phyloP scores from a whole-genome alignment of 1,284 basidiomycete species.

The Tremellales sp. region DNA sequence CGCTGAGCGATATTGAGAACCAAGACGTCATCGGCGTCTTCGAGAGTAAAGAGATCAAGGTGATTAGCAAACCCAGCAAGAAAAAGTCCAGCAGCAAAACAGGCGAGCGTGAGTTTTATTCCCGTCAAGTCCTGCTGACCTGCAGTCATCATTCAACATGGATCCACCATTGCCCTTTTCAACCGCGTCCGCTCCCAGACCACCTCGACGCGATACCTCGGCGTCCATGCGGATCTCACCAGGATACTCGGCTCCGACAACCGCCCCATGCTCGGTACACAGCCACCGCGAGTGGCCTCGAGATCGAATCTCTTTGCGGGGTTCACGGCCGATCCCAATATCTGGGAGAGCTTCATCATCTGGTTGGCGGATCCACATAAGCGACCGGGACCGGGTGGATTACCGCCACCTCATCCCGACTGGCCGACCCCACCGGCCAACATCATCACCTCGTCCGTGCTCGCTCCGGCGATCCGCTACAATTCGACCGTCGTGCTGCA shows the following conservation, averaged over 20 bases:
- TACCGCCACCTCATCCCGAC: slow-evolving; percentile 60
- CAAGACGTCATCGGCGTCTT: slow-evolving; percentile 72
- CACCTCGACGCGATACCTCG: slow-evolving; percentile 92
- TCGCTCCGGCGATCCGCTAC: slow-evolving; percentile 73
- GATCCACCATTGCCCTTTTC: slow-evolving; percentile 90
- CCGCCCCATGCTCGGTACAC: slow-evolving; percentile 68
- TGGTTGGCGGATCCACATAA: slow-evolving; percentile 66
- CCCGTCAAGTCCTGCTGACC: slow-evolving; percentile 8
- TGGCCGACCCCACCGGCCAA: slow-evolving; percentile 75
- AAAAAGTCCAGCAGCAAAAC: slow-evolving; percentile 92
- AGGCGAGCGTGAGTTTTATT: slow-evolving; percentile 68
- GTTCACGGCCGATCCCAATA: slow-evolving; percentile 50
- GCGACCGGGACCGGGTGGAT: slow-evolving; percentile 68
- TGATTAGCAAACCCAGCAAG: slow-evolving; percentile 95
- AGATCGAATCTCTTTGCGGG: slow-evolving; percentile 28
- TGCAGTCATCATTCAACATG: slow-evolving; percentile 88
- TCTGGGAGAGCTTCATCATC: slow-evolving; percentile 82
- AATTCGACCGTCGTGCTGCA: slow-evolving; percentile 94
- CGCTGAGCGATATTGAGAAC: slow-evolving; percentile 65
- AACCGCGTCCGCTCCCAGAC: slow-evolving; percentile 90
- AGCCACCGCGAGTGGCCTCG: slow-evolving; percentile 12
- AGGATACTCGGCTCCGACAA: slow-evolving; percentile 89
- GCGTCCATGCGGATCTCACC: slow-evolving; percentile 83
- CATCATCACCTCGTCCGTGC: slow-evolving; percentile 62
- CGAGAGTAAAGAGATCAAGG: slow-evolving; percentile 87